Evolutionary conservation across 306 rosid species (phyloP).

Genomic region (Glycine tomentella): DNA sequence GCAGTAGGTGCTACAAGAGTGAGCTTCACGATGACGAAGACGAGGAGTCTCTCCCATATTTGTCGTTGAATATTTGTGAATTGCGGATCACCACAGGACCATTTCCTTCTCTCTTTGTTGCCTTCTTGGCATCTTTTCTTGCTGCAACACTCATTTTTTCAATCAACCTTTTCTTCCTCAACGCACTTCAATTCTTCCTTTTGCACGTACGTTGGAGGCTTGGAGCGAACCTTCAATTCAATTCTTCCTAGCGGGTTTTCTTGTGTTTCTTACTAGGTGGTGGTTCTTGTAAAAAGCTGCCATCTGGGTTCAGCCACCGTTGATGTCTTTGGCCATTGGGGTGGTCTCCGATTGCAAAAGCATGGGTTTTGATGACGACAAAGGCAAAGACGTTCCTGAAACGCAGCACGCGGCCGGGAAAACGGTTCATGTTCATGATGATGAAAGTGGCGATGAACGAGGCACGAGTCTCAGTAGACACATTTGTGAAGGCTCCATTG

Average conservation of each 20-base stretch:
- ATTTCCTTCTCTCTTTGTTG: conserved; percentile 44
- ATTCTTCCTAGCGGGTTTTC: no score
- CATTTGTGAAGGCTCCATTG: conserved; percentile 66
- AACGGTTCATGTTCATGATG: conserved; percentile 8
- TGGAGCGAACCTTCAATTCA: conserved; percentile 31
- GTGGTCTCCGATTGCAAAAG: conserved; percentile 55
- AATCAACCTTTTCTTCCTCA: no score
- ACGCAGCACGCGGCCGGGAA: not conserved
- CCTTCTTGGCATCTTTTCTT: conserved; percentile 36
- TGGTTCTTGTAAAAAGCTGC: conserved; percentile 20
- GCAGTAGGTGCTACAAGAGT: conserved; percentile 54
- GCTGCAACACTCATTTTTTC: conserved; percentile 45
- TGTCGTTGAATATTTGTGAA: conserved; percentile 39
- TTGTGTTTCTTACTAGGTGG: not conserved
- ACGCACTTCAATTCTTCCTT: no score
- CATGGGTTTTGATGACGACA: conserved; percentile 76
- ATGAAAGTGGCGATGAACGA: conserved; percentile 49
- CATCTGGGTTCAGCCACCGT: conserved; percentile 46
- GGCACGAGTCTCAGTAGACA: conserved; percentile 41
- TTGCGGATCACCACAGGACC: conserved; percentile 87
- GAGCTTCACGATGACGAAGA: conserved; percentile 71
- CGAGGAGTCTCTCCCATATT: conserved; percentile 39
- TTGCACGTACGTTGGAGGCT: no score
- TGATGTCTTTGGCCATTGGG: conserved; percentile 64
- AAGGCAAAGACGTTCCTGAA: conserved; percentile 38